Evolutionary conservation across 106 monocot genomes (phyloP), one percentile per base, ranked within the genome.

Genomic region (Gastrodia elata): DNA sequence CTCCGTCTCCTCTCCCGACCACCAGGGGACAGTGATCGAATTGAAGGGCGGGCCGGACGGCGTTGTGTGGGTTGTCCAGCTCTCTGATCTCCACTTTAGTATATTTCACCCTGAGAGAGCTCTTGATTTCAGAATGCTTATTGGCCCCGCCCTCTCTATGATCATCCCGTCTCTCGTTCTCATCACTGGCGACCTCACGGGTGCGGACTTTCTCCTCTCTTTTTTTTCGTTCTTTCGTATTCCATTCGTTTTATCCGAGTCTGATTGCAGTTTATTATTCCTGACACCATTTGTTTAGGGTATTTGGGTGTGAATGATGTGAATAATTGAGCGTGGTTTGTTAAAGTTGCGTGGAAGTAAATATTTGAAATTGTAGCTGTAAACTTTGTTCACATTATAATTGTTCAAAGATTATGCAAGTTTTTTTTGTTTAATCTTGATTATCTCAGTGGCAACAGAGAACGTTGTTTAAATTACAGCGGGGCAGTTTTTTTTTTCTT

Each of bases 61-160:
- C 24, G 91, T 94, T 34, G 86, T 88, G 24, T 94, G 94, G 94
- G 92, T 76, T 64, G 98, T 89, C 38, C 98, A 98, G 75, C 84
- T 98, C 5, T 98, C 98, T 59, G 98, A 98, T 76, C 93, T 98
- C 67, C 98, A 98, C 77, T 91, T 98, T 83, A 98, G 98, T 75
- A 85, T 88, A 70, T 83, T 81, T 84, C 79, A 98, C 75, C 88
- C 98, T 10, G 90, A 91, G 39, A 85, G 98, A 48, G 98, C 98
- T n/a, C 38, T 38, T 25, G 98, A 93, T 74, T 88, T 98, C 83
- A 69, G 34, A 36, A 71, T 81, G 64, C 77, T 93, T 41, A 80
- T 91, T 1, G 84, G 82, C 59, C 85, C 91, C 26, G 83, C 93
- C 14, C 98, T 98, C 56, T 71, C 91, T 74, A 80, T 87, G 77